phyloP scores from a whole-genome alignment of 108 stramenopile species.

The Conticribra weissflogii region DNA sequence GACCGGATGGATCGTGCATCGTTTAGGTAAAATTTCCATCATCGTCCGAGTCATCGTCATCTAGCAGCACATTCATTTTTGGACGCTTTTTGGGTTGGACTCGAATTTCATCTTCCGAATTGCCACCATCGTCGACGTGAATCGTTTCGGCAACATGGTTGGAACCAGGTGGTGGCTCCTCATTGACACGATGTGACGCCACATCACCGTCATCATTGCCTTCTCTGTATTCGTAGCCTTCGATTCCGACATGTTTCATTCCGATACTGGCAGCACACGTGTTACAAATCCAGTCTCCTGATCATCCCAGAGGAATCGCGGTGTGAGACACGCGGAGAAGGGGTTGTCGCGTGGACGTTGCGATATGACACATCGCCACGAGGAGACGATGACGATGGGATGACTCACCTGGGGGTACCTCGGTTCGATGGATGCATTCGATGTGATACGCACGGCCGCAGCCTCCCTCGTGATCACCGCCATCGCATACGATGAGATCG shows the following conservation, averaged over 20 bases:
- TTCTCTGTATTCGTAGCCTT: slow-evolving; percentile 64
- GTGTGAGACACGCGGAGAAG: background rate
- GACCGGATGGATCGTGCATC: no score
- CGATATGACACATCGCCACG: background rate
- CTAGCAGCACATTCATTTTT: no score
- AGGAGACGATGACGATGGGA: background rate
- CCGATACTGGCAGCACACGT: slow-evolving; percentile 51
- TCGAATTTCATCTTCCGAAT: no score
- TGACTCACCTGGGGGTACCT: slow-evolving; percentile 49
- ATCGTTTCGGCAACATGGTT: no score
- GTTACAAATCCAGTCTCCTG: slow-evolving; percentile 73
- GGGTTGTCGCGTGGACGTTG: background rate
- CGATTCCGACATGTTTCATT: slow-evolving; percentile 40
- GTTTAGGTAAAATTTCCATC: no score
- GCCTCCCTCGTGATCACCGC: slow-evolving; percentile 53
- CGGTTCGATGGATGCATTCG: slow-evolving; percentile 46
- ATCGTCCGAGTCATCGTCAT: no score
- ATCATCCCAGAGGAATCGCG: background rate
- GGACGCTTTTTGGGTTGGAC: no score
- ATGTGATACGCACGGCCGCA: slow-evolving; percentile 64
- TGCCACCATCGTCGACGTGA: no score
- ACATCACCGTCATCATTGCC: no score
- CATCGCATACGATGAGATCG: slow-evolving; percentile 72
- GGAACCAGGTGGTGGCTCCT: no score
- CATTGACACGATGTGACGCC: no score